Evolutionary conservation across 345 rosid genomes (phyloP).

Genomic region (Dipteronia dyeriana): DNA sequence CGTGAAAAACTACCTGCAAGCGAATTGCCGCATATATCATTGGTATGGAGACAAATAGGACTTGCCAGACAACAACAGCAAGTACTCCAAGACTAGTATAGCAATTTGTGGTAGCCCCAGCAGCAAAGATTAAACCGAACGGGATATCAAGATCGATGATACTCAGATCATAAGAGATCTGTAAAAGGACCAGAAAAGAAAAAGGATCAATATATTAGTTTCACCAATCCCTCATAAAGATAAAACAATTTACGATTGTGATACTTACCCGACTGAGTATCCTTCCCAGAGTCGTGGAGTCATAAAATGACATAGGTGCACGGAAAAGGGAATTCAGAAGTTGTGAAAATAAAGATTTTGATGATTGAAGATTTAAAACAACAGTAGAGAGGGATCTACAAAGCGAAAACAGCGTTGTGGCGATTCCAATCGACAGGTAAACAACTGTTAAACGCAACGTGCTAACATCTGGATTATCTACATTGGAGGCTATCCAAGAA

Average conservation of each 20-base stretch:
- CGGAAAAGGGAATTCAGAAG: constrained; percentile 69
- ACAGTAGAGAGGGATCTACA: constrained; percentile 48
- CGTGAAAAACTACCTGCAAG: constrained; percentile 59
- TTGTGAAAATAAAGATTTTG: constrained; percentile 69
- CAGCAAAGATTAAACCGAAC: constrained; percentile 61
- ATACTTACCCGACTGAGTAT: constrained; percentile 67
- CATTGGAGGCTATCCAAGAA: constrained; percentile 81
- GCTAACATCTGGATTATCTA: constrained; percentile 60
- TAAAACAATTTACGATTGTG: background rate
- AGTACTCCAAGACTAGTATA: constrained; percentile 74
- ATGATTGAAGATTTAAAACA: constrained; percentile 50
- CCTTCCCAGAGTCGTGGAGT: constrained; percentile 79
- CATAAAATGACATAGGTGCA: constrained; percentile 79
- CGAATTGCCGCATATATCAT: constrained; percentile 65
- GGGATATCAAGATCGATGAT: constrained; percentile 91
- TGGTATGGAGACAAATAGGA: constrained; percentile 75
- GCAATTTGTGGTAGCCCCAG: constrained; percentile 63
- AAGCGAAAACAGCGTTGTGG: constrained; percentile 43
- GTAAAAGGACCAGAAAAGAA: background rate
- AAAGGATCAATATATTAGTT: constrained; percentile 12
- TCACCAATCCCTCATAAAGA: background rate
- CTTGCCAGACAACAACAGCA: constrained; percentile 90
- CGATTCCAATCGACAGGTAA: constrained; percentile 53
- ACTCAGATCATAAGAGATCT: constrained; percentile 88
- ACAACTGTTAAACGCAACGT: constrained; percentile 49